Evolutionary conservation across 257 asterid genomes (phyloP).

Genomic region (Eustoma russellianum): DNA sequence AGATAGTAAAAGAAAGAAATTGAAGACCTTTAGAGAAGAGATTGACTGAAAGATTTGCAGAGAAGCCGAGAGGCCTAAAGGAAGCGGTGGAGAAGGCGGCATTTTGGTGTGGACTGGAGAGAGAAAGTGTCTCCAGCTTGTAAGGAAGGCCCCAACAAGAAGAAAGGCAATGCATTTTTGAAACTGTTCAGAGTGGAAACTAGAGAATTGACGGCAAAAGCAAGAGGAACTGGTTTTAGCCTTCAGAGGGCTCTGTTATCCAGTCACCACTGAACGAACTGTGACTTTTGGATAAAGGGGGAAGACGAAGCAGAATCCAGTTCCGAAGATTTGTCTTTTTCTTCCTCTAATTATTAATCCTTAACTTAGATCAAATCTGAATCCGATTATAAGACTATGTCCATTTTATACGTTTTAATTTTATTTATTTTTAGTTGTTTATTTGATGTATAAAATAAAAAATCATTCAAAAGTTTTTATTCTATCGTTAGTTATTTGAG

Average conservation of each 20-base stretch:
- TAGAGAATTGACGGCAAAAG: no score
- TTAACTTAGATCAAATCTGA: no score
- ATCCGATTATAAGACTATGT: no score
- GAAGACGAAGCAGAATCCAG: neutral
- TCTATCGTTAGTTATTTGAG: no score
- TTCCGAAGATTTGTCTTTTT: neutral
- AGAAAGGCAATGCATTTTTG: constrained; percentile 41
- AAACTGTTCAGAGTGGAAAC: no score
- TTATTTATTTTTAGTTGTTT: no score
- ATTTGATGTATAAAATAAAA: no score
- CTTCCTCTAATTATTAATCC: accelerated
- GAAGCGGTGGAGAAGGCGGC: constrained; percentile 13
- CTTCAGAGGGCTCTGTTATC: constrained; percentile 13
- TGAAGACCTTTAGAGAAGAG: constrained; percentile 55
- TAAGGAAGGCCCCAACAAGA: constrained; percentile 43
- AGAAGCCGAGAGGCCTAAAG: constrained; percentile 60
- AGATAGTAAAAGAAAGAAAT: neutral
- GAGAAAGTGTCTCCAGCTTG: constrained; percentile 41
- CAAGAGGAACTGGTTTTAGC: no score
- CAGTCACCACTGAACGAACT: neutral
- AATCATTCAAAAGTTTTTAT: no score
- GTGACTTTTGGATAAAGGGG: neutral
- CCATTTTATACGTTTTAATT: no score
- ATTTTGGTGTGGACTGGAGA: constrained; percentile 16
- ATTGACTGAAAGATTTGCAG: constrained; percentile 40